Evolutionary conservation across 257 asterid genomes (phyloP).

Genomic region (Orobanche coerulescens): DNA sequence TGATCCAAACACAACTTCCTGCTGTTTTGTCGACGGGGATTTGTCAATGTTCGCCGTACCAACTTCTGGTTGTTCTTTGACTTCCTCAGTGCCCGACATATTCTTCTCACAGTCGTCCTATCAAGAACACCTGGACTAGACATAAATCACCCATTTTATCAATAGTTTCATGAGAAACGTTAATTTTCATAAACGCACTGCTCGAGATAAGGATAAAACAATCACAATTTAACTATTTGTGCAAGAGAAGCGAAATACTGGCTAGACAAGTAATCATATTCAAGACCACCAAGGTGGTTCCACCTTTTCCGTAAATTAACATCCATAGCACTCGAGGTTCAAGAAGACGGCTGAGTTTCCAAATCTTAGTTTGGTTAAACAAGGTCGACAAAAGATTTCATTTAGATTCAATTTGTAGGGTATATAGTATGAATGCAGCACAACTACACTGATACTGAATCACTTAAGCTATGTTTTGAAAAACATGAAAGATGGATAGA

Average conservation of each 20-base stretch:
- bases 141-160: conserved; percentile 11
- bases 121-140: conserved; percentile 21
- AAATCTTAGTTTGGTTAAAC: conserved; percentile 6
- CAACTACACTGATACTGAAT: neutral
- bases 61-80: conserved; percentile 39
- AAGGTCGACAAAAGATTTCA: neutral
- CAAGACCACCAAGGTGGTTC: neutral
- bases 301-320: neutral
- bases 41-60: conserved; percentile 41
- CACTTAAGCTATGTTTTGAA: too few relatives aligned
- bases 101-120: conserved; percentile 25
- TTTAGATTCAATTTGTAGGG: neutral
- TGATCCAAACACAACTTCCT: conserved; percentile 51
- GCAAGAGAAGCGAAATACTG: neutral
- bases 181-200: neutral
- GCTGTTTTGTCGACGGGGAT: conserved; percentile 38
- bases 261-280: neutral
- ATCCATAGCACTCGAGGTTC: conserved; percentile 4
- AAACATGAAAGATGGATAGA: too few relatives aligned
- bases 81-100: conserved; percentile 72
- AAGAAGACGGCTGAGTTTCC: neutral
- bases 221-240: neutral
- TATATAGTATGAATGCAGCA: neutral
- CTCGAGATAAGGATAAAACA: neutral
- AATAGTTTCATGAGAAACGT: neutral